Evolutionary conservation across 23 red algal genomes (phyloP).

Genomic region (Cyanidiococcus yangmingshanensis): DNA sequence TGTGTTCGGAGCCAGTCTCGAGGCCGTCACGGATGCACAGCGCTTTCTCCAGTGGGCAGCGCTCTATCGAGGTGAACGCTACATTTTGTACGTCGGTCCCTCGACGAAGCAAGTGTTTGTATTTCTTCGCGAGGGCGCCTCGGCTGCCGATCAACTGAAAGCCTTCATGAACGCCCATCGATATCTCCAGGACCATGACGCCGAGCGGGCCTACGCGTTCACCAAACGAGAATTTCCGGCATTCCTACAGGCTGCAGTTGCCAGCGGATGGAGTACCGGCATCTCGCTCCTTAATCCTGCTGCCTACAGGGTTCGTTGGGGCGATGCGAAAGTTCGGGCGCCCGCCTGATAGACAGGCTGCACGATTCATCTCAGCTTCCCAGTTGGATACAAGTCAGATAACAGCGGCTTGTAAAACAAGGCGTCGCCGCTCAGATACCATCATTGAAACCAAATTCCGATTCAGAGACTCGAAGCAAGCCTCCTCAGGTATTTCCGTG

Average conservation of each 20-base stretch:
- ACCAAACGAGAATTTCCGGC: not conserved
- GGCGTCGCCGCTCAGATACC: too few species aligned
- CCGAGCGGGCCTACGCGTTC: not conserved
- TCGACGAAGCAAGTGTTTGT: not conserved
- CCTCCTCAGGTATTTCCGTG: too few species aligned
- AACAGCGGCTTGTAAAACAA: too few species aligned
- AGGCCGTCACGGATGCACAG: not conserved
- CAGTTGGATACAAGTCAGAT: too few species aligned
- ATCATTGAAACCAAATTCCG: too few species aligned
- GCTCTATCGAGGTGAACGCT: slow-evolving; percentile 1
- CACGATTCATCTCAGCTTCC: not conserved
- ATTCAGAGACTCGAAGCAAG: too few species aligned
- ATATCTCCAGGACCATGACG: slow-evolving; percentile 2
- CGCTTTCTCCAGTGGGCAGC: not conserved
- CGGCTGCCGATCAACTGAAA: not conserved
- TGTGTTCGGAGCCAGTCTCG: slow-evolving; percentile 45
- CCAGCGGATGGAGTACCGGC: not conserved
- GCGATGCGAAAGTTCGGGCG: not conserved
- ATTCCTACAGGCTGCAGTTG: not conserved
- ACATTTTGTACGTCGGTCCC: not conserved
- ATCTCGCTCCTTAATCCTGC: not conserved
- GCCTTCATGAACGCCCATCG: slow-evolving; percentile 10
- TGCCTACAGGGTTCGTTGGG: not conserved
- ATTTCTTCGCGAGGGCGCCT: not conserved
- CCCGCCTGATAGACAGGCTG: not conserved